These are phyloP conservation scores for Syzygium grande DNA, from an alignment of 345 rosid species.

Conservation along the genomic window DNA sequence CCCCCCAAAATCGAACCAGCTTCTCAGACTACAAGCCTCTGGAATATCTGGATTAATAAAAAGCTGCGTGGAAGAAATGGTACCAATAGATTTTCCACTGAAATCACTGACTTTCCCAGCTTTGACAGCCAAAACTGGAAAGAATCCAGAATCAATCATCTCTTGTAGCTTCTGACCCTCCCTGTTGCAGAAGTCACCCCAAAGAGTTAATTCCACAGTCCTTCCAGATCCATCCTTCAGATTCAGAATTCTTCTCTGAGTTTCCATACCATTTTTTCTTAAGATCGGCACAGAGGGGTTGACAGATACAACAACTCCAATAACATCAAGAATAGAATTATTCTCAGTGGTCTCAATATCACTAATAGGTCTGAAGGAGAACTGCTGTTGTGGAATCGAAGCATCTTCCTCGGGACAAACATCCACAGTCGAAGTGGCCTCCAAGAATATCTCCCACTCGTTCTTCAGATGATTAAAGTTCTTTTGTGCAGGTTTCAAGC, in stretches of 20 bases:
- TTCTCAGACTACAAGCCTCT: conserved; percentile 50
- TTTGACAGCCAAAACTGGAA: conserved; percentile 77
- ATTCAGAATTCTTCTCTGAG: conserved; percentile 74
- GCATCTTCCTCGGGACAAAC: conserved; percentile 74
- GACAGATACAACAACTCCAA: conserved; percentile 66
- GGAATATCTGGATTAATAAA: conserved; percentile 77
- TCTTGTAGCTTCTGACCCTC: conserved; percentile 81
- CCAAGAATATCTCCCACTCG: conserved; percentile 85
- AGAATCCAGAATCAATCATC: conserved; percentile 52
- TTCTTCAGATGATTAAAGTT: conserved; percentile 87
- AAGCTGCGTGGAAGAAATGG: conserved; percentile 76
- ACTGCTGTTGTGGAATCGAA: conserved; percentile 82
- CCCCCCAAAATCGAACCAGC: conserved; percentile 79
- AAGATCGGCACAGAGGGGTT: conserved; percentile 72
- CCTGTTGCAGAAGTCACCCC: conserved; percentile 90
- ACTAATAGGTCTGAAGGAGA: conserved; percentile 69
- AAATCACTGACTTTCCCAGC: conserved; percentile 85
- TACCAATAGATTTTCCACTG: conserved; percentile 78
- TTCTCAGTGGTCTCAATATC: conserved; percentile 77
- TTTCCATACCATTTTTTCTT: conserved; percentile 97
- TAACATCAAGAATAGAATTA: conserved; percentile 65
- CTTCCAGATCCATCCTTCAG: conserved; percentile 76
- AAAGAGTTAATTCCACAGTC: conserved; percentile 71
- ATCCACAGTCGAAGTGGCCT: conserved; percentile 69
- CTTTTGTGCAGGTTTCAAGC: conserved; percentile 81